Evolutionary conservation across 768 basidiomycete genomes (phyloP), one percentile per base, ranked within the genome.

Genomic region (Amanita inopinata): DNA sequence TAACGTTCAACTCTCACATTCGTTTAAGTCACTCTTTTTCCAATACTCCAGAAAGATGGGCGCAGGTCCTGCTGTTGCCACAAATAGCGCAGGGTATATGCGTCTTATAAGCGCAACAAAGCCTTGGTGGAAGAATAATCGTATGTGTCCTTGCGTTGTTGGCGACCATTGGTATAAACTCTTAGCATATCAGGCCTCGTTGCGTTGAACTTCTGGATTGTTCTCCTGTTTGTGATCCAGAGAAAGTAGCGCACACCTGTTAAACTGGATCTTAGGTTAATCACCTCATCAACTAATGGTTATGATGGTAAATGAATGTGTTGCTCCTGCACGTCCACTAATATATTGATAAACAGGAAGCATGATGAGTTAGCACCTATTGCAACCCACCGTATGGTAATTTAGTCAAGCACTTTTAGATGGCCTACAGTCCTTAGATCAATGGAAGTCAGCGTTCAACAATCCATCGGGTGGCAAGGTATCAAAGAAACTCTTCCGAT

Each of bases 201-300:
- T 25, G 15, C 51, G 28, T 64, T 80, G 44, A 69, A 81, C 47
- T 61, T 62, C 6, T 80, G 79, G 74, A 72, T 79, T 38, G 58
- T 64, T 10, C 62, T 78, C 28, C 53, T 77, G 76, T 78, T 36
- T 14, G 70, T 65, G 14, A 20, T 7, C n/a, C n/a, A n/a, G n/a
- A n/a, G n/a, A n/a, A 2, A 17, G 20, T 18, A 12, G 11, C 8
- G 11, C 5, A 4, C 40, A 25, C 35, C 20, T 15, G 3, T 43
- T 8, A 23, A 23, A 11, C 17, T 33, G 6, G 2, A 14, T 7
- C 17, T 19, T 43, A 74, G 73, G 39, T 63, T 80, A 38, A 74
- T 79, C 48, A 79, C 76, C 0, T 76, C 76, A 11, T 76, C 73
- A 4, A 78, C 70, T 2, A 77, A 73, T 51, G 78, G 78, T 22